Base-by-base conservation (phyloP, 2,329 filamentous ascomycete genomes). In the Aspergillus fijiensis region DNA sequence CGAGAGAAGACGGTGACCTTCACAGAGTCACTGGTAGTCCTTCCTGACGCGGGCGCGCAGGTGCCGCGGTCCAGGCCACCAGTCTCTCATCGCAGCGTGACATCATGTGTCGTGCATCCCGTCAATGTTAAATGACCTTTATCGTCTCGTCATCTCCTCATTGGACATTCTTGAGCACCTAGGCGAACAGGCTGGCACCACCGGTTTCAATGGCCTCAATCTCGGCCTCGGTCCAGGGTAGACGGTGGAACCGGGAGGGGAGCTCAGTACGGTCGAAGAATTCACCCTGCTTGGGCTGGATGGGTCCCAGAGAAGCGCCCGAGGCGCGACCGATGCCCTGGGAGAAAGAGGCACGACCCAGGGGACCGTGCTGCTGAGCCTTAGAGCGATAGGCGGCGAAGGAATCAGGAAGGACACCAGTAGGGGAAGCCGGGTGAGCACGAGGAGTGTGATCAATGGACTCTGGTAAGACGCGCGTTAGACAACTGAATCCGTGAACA, bases 121-220 rank as follows among this genome's bases (percentile, higher is more conserved):
- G 33, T 59, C 42, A 53, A 45, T 47, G 33, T 57, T 49, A 55
- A 45, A 47, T 49, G 55, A 58, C 49, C 53, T 55, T 64, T 60
- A 52, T 62, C 59, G 52, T 65, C 58, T 53, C 57, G 52, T 62
- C 65, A 63, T 66, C 60, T 45, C 55, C 55, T 61, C 58, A 60
- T 59, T 45, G 53, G 29, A 53, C 14, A 45, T 35, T 25, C 29
- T 31, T n/a, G 10, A 55, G 33, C 55, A 52, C 69, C 74, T 76
- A 86, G 63, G 79, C 81, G 68, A 81, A 83, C 66, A 87, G 70
- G 71, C 85, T 89, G 35, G 94, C 95, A 59, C 95, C 95, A 58
- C 93, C 95, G 58, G 91, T 95, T 85, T 97, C 92, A 72, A 99
- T 85, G 23, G 92, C 93, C 77, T 98, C 95, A 62, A 99, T 99